Conservation (phyloP, 1,284 basidiomycete genomes). For the Melampsora occidentalis region DNA sequence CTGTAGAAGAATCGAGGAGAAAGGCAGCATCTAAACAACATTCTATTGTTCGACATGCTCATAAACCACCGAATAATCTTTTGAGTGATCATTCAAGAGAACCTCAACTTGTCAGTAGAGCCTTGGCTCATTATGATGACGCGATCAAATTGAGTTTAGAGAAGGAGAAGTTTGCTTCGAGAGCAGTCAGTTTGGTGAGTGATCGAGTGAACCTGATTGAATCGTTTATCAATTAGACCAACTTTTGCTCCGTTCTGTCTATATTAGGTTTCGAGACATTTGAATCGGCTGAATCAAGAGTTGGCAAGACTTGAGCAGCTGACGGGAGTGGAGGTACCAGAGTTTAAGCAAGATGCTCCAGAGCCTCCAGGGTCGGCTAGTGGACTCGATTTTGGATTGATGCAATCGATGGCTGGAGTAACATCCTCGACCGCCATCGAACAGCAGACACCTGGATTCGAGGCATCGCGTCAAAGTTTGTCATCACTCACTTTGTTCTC, state of each 20-base stretch:
- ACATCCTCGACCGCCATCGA: conserved; percentile 1
- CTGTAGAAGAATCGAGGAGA: conserved; percentile 38
- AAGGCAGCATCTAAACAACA: conserved; percentile 39
- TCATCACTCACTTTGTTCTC: neutral
- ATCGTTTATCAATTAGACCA: too few relatives aligned
- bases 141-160: conserved; percentile 42
- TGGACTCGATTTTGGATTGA: conserved; percentile 10
- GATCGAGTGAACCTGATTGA: too few relatives aligned
- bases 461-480: conserved; percentile 30
- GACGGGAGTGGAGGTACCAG: conserved; percentile 40
- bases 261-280: conserved; percentile 32
- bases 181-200: conserved; percentile 34
- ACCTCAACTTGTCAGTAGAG: conserved; percentile 29
- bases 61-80: conserved; percentile 43
- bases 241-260: neutral
- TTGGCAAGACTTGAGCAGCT: conserved; percentile 27
- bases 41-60: conserved; percentile 42
- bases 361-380: conserved; percentile 22
- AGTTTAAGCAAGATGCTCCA: conserved; percentile 26
- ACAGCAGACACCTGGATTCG: conserved; percentile 14
- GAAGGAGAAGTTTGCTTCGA: conserved; percentile 41
- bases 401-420: neutral
- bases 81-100: conserved; percentile 37
- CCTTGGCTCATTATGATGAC: conserved; percentile 42
- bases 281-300: conserved; percentile 38